Percentiles rank a stretch among this genome's conserved stretches.
These are phyloP conservation scores for Trypanosoma cruzi DNA, from an alignment of 208 protist genomes.

Conservation along the genomic window DNA sequence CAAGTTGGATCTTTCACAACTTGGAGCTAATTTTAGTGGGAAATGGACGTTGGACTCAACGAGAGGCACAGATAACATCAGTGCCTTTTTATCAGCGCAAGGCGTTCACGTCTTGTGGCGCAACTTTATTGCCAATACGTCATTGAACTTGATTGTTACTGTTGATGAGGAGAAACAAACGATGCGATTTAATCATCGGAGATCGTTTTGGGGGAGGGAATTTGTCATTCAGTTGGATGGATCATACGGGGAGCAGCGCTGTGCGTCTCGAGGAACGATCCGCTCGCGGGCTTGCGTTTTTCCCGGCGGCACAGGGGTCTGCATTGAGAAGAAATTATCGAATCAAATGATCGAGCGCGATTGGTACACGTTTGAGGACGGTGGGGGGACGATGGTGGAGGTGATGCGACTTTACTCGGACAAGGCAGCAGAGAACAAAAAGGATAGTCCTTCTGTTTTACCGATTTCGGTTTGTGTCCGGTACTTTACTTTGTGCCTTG, in stretches of 20 bases:
- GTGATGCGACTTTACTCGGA: background rate
- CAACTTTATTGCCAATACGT: slow-evolving; percentile 39
- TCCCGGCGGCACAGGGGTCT: slow-evolving; percentile 38
- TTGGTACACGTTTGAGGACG: slow-evolving; percentile 41
- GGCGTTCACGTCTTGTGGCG: slow-evolving; percentile 51
- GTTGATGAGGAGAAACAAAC: slow-evolving; percentile 31
- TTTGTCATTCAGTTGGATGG: slow-evolving; percentile 33
- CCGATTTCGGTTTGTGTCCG: slow-evolving; percentile 33
- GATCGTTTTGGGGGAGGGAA: slow-evolving; percentile 28
- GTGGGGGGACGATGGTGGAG: slow-evolving; percentile 38
- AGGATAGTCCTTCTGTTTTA: background rate
- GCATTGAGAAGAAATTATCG: slow-evolving; percentile 40
- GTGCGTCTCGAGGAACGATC: slow-evolving; percentile 34
- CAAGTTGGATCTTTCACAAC: slow-evolving; percentile 41
- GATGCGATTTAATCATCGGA: slow-evolving; percentile 28
- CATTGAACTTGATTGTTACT: slow-evolving; percentile 28
- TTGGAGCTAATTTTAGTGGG: slow-evolving; percentile 48
- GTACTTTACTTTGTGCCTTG: slow-evolving; percentile 18
- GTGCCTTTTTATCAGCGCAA: slow-evolving; percentile 42
- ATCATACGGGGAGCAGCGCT: slow-evolving; percentile 34
- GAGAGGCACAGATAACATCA: slow-evolving; percentile 37
- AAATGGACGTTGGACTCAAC: slow-evolving; percentile 39
- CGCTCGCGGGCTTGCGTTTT: slow-evolving; percentile 47
- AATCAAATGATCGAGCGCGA: slow-evolving; percentile 40
- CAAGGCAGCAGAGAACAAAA: background rate